A percentile compares a stretch with the other conserved stretches of the same genome.
Evolutionary conservation across 2,329 filamentous ascomycete species (phyloP).

Genomic region (Fusarium transvaalense): DNA sequence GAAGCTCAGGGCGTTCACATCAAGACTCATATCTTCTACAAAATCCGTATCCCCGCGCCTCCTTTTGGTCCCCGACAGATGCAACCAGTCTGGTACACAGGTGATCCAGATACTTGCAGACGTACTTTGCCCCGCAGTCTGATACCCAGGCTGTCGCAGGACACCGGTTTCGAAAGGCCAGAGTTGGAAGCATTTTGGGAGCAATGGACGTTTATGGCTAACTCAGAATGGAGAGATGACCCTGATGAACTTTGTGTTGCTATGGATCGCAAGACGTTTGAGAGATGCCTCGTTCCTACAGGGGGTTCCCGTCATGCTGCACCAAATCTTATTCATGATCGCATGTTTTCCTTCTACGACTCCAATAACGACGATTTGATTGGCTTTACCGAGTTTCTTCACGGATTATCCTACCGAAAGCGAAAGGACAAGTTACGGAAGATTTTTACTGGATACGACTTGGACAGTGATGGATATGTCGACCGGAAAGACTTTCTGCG

Average conservation of each 20-base stretch:
- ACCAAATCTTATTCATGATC: slow-evolving; percentile 92
- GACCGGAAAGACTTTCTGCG: slow-evolving; percentile 88
- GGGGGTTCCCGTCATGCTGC: slow-evolving; percentile 81
- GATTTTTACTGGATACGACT: slow-evolving; percentile 90
- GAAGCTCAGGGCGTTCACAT: slow-evolving; percentile 82
- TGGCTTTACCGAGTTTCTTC: slow-evolving; percentile 90
- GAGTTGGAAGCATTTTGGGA: slow-evolving; percentile 96
- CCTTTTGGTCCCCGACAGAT: slow-evolving; percentile 84
- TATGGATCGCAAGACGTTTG: slow-evolving; percentile 93
- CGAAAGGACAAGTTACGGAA: slow-evolving; percentile 76
- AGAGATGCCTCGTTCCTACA: slow-evolving; percentile 89
- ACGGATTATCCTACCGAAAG: slow-evolving; percentile 79
- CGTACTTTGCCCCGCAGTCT: slow-evolving; percentile 75
- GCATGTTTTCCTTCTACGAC: slow-evolving; percentile 97
- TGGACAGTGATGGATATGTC: slow-evolving; percentile 88
- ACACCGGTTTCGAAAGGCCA: slow-evolving; percentile 84
- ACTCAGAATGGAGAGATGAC: slow-evolving; percentile 84
- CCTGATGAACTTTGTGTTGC: slow-evolving; percentile 82
- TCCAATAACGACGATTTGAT: slow-evolving; percentile 90
- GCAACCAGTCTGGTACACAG: slow-evolving; percentile 88
- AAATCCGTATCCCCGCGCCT: slow-evolving; percentile 89
- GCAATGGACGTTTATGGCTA: slow-evolving; percentile 95
- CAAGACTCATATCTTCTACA: slow-evolving; percentile 97
- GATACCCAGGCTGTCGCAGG: slow-evolving; percentile 75
- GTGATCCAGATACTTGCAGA: slow-evolving; percentile 80